Base-by-base conservation (phyloP, 179 eudicot genomes). In the Vitellaria paradoxa region DNA sequence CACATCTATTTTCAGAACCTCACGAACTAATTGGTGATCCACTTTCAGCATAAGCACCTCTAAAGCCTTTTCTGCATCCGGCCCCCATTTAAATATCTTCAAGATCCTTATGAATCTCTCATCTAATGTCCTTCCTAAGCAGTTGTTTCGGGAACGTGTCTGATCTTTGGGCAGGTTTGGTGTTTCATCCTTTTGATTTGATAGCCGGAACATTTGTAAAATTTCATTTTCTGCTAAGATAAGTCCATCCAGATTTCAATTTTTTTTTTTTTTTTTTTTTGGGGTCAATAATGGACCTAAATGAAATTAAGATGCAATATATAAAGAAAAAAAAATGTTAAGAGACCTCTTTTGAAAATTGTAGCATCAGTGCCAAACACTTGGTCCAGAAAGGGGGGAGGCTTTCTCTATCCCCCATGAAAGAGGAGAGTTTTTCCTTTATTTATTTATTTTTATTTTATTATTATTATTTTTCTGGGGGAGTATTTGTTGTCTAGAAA, bases 31-130 rank as follows among this genome's bases (percentile, higher is more conserved):
- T 67, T 96, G 85, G 83, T 89, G 91, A 81, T 93, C 97, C 20
- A 95, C 97, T 81, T 85, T 93, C 77, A 95, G 40, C 82, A 86
- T 89, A 40, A 95, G 92, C 65, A 95, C 99, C 84, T 95, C 98
- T 73, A 95, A 23, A 67, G 99, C 99, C 91, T 90, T 95, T 87
- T 95, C 99, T 55, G 98, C 95, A 83, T 95, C 99, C 65, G 97
- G 89, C 10, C 99, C 99, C 99, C 99, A 95, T 85, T 93, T 95
- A 63, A 95, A 95, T 75, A 95, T 91, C 85, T 93, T 95, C 81
- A 95, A 81, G 61, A 95, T 93, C 82, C 97, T 86, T 53, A 91
- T 90, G 46, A 95, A 95, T 77, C 98, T 89, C 84, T 91, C 97
- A 73, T 93, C 98, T 74, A 95, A 84, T 68, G 61, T 78, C 84